A percentile compares a stretch with the other conserved stretches of the same genome.
phyloP scores from a whole-genome alignment of 768 basidiomycete species.

The Tylopilus vinaceipallidus region DNA sequence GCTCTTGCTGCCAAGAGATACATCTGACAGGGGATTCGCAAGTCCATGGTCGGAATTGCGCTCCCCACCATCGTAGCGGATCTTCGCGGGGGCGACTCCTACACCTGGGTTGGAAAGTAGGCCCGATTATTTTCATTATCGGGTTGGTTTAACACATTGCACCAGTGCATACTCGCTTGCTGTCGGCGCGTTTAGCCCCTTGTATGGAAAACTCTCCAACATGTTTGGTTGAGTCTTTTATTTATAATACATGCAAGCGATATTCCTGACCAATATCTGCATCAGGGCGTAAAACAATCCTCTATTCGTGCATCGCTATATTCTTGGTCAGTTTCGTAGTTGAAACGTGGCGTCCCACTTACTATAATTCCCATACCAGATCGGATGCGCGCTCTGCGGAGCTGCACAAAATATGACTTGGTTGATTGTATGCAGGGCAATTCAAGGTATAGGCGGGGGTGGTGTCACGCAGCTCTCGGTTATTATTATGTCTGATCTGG shows the following conservation, averaged over 20 bases:
- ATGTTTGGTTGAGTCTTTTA: conserved; percentile 31
- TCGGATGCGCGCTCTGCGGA: conserved; percentile 79
- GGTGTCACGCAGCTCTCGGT: conserved; percentile 73
- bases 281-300: conserved; percentile 62
- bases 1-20: neutral
- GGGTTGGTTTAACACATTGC: neutral
- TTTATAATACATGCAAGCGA: neutral
- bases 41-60: conserved; percentile 68
- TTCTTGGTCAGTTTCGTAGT: conserved; percentile 55
- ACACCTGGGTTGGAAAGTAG: conserved; percentile 72
- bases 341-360: neutral
- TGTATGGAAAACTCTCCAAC: conserved; percentile 79
- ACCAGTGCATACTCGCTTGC: conserved; percentile 73
- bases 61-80: conserved; percentile 65
- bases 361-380: conserved; percentile 36
- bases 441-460: conserved; percentile 83
- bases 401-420: conserved; percentile 76
- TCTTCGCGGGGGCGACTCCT: conserved; percentile 58
- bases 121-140: conserved; percentile 9
- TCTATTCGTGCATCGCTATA: conserved; percentile 60
- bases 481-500: conserved; percentile 81
- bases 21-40: neutral
- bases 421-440: conserved; percentile 72
- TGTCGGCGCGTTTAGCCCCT: conserved; percentile 59
- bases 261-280: neutral